Base-by-base conservation (phyloP, 176 grass and related monocot genomes). In the Carex myosuroides region DNA sequence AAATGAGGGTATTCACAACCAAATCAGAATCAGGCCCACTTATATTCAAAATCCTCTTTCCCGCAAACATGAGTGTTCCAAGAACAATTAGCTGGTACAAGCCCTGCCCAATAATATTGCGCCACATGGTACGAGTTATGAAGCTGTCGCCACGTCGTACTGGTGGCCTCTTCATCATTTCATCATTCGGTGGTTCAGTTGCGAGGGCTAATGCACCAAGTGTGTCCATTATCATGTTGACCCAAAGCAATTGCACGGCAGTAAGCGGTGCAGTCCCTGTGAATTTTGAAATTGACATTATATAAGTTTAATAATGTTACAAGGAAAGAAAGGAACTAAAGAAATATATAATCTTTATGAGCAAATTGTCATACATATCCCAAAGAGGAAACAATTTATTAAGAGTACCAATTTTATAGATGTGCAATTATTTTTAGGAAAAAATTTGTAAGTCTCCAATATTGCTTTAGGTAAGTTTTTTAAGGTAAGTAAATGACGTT, bases 181-280 rank as follows among this genome's bases (percentile, higher is more conserved):
- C 92, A 88, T 98, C 89, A 80, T 90, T 90, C 65, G 95, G 95
- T 16, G 95, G 92, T 64, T 98, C 92, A 41, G 95, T 98, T 81
- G 95, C 95, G 8, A 94, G 85, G 65, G 95, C 95, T 88, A 98
- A 90, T 70, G 95, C 95, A 84, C 95, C 92, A 16, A 98, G 70
- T 66, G 95, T 98, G 61, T 98, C 95, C 95, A 98, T 98, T 73
- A 98, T 98, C 95, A 98, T 98, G 88, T 98, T 98, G 22, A 98
- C 95, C 95, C 95, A 98, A 85, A 98, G 85, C 82, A 98, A 37
- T 83, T 98, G 95, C 60, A 98, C 95, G 13, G 95, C 95, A 53
- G 95, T 98, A 8, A 98, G 92, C 61, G 95, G 95, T 88, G 95
- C 86, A 55, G 63, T 92, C 11, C 95, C 95, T 98, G 84, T 6